Evolutionary conservation across 1,139 yeast genomes (phyloP).

Genomic region (Blastobotrys elegans): DNA sequence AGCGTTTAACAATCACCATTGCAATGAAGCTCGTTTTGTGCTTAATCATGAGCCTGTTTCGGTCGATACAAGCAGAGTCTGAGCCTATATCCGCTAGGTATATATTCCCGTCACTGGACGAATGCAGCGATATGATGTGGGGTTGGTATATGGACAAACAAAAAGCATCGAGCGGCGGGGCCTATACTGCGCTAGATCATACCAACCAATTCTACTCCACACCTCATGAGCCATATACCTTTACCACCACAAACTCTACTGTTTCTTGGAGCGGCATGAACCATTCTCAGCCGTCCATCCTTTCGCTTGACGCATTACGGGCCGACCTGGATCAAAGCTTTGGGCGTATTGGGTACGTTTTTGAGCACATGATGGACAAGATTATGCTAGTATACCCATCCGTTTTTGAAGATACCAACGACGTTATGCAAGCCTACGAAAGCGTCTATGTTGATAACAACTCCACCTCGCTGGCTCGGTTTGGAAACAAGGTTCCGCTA

Average conservation of each 20-base stretch:
- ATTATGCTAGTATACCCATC: slow-evolving; percentile 1
- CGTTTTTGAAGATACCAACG: neutral
- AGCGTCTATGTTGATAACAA: neutral
- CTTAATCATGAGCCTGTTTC: neutral
- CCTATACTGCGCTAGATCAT: too few relatives aligned
- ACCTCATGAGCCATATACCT: too few relatives aligned
- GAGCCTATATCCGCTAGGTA: neutral
- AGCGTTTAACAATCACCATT: too few relatives aligned
- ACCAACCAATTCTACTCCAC: too few relatives aligned
- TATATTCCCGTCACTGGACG: neutral
- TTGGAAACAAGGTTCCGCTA: neutral
- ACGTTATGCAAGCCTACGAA: neutral
- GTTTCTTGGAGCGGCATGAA: too few relatives aligned
- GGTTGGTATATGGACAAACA: neutral
- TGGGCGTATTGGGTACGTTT: neutral
- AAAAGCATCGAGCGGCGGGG: too few relatives aligned
- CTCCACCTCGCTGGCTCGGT: neutral
- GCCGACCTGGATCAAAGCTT: neutral
- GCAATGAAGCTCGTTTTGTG: neutral
- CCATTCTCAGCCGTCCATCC: too few relatives aligned
- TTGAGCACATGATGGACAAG: slow-evolving; percentile 6
- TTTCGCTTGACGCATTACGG: neutral
- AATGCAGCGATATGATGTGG: neutral
- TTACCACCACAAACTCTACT: too few relatives aligned
- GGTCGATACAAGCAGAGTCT: neutral